Evolutionary conservation across 176 grass and related monocot genomes (phyloP).

Genomic region (Paspalum vaginatum): DNA sequence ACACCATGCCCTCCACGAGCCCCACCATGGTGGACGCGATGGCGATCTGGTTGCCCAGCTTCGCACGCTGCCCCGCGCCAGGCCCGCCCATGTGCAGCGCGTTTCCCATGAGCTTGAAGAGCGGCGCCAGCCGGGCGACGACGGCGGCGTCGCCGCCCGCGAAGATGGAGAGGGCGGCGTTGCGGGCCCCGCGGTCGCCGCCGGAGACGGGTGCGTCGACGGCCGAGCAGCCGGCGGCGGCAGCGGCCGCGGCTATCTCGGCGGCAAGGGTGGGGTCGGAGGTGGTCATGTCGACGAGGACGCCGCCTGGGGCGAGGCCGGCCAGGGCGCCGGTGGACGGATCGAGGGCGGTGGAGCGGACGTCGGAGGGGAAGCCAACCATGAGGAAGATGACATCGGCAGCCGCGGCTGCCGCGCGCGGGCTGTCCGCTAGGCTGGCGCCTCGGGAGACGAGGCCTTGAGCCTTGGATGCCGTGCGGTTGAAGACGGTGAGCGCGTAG

Average conservation of each 20-base stretch:
- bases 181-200: conserved; percentile 79
- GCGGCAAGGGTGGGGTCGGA: conserved; percentile 78
- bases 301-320: conserved; percentile 63
- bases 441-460: conserved; percentile 63
- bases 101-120: conserved; percentile 88
- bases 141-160: conserved; percentile 65
- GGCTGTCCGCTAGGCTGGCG: conserved; percentile 52
- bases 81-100: conserved; percentile 82
- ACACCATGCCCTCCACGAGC: conserved; percentile 93
- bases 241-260: conserved; percentile 61
- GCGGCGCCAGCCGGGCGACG: conserved; percentile 56
- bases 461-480: conserved; percentile 73
- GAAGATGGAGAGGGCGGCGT: conserved; percentile 81
- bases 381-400: conserved; percentile 97
- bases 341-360: conserved; percentile 72
- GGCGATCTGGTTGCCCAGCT: conserved; percentile 92
- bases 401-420: conserved; percentile 49
- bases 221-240: conserved; percentile 43
- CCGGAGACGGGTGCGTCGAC: conserved; percentile 84
- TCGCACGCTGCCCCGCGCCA: conserved; percentile 77
- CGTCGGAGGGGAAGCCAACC: conserved; percentile 87
- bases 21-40: conserved; percentile 98
- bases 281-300: conserved; percentile 96
- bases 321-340: conserved; percentile 63
- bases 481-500: conserved; percentile 83